These are phyloP conservation scores for Melaleuca alternifolia DNA, from an alignment of 345 rosid species.

Conservation along the genomic window DNA sequence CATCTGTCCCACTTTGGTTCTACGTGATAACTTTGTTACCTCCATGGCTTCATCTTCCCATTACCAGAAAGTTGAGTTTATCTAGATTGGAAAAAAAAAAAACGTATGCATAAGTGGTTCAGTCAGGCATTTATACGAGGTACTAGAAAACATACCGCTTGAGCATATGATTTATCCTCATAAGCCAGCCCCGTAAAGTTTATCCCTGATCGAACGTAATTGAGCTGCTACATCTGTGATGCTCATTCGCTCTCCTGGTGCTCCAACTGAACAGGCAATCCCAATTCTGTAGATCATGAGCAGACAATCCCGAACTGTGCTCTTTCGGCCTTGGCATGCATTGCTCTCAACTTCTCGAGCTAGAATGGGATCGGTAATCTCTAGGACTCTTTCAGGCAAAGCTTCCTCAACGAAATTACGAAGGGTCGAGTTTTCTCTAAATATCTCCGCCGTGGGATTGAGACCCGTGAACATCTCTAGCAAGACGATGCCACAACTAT, in stretches of 20 bases:
- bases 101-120: background rate
- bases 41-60: background rate
- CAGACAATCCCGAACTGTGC: background rate
- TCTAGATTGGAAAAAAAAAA: background rate
- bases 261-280: slow-evolving; percentile 4
- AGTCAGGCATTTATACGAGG: background rate
- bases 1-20: background rate
- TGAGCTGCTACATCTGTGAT: background rate
- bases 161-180: background rate
- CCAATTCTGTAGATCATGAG: slow-evolving; percentile 1
- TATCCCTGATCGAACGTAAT: background rate
- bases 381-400: background rate
- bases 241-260: background rate
- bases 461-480: slow-evolving; percentile 16
- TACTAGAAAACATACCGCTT: background rate
- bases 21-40: background rate
- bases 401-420: slow-evolving; percentile 4
- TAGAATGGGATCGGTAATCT: slow-evolving; percentile 5
- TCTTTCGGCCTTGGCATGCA: background rate
- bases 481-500: slow-evolving; percentile 18
- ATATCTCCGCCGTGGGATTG: slow-evolving; percentile 9
- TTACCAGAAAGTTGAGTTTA: background rate
- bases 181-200: background rate
- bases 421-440: slow-evolving; percentile 7
- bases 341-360: background rate